Conservation (phyloP, 192 early-diverging fungal species). For the Backusella mclennaniae region DNA sequence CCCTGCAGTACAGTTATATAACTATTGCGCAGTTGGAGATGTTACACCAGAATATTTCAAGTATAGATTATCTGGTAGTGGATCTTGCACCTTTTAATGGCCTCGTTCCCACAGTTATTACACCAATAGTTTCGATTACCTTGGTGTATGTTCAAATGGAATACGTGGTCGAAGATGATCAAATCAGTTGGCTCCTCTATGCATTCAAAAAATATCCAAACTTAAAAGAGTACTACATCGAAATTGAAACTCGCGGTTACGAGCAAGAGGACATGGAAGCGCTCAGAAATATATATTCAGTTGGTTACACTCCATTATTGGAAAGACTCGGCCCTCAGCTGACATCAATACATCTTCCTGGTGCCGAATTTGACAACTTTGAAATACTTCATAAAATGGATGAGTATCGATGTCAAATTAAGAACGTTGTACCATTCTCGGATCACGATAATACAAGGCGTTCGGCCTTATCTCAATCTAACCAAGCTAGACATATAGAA, state of each 20-base stretch:
- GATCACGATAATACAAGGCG: not conserved
- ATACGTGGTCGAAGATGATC: not conserved
- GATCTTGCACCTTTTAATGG: not conserved
- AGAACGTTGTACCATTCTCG: not conserved
- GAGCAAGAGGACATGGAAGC: not conserved
- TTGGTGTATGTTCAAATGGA: not conserved
- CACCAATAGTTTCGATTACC: not conserved
- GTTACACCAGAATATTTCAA: not conserved
- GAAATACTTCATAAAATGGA: not conserved
- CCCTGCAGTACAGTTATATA: not conserved
- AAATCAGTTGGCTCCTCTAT: not conserved
- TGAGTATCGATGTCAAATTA: not conserved
- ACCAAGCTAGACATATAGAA: not conserved
- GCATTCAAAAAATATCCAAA: not conserved
- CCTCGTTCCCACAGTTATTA: not conserved
- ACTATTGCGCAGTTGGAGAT: not conserved
- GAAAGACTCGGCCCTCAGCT: not conserved
- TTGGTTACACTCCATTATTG: not conserved
- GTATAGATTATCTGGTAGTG: not conserved
- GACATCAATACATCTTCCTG: not conserved
- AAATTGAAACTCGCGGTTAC: not conserved
- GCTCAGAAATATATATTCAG: not conserved
- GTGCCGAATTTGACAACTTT: not conserved
- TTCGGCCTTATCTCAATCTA: not conserved
- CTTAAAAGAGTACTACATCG: not conserved